Evolutionary conservation across 768 basidiomycete genomes (phyloP).

Genomic region (Podaxis sp.): DNA sequence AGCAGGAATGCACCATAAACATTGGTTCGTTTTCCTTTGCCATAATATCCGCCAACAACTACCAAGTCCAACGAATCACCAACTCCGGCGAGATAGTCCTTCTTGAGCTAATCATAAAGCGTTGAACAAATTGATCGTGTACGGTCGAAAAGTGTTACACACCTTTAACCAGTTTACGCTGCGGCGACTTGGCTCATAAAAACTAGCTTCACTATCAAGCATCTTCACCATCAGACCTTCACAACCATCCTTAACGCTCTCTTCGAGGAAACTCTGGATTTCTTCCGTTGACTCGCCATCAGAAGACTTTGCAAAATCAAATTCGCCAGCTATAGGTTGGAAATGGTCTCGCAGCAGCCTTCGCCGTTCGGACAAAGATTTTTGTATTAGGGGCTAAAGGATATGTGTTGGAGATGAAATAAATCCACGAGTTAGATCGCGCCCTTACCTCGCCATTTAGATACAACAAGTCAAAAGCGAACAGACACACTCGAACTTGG

Average conservation of each 20-base stretch:
- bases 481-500: conserved; percentile 92
- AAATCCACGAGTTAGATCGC: background rate
- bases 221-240: conserved; percentile 99
- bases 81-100: conserved; percentile 94
- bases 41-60: conserved; percentile 96
- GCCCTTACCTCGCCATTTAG: conserved; percentile 86
- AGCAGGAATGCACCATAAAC: conserved; percentile 98
- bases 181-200: conserved; percentile 91
- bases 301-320: conserved; percentile 87
- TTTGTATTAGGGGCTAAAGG: conserved; percentile 74
- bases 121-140: conserved; percentile 2
- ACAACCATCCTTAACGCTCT: conserved; percentile 96
- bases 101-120: conserved; percentile 71
- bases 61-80: conserved; percentile 97
- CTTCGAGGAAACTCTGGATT: conserved; percentile 91
- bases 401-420: background rate
- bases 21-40: conserved; percentile 95
- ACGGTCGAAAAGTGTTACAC: conserved; percentile 3
- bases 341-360: conserved; percentile 78
- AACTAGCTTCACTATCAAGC: conserved; percentile 87
- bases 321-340: conserved; percentile 79
- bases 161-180: conserved; percentile 99
- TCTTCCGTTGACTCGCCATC: conserved; percentile 90
- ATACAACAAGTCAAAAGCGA: conserved; percentile 95
- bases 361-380: conserved; percentile 70